Base-by-base conservation (phyloP, 176 grass and related monocot genomes). In the Lolium perenne region DNA sequence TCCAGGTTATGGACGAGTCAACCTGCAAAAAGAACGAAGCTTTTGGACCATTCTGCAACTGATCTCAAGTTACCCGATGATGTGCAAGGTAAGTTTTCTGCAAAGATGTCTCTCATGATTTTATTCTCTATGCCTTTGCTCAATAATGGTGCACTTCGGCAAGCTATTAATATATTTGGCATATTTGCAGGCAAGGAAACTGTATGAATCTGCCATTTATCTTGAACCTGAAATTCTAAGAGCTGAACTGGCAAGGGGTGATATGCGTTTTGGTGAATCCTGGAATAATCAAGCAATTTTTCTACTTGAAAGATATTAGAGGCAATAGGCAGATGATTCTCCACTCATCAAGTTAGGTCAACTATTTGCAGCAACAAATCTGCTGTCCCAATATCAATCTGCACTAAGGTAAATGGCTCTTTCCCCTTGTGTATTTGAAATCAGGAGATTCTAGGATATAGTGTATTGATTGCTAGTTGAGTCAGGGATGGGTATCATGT, bases 171-270 rank as follows among this genome's bases (percentile, higher is more conserved):
- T 72, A 26, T 74, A 2, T 50, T 58, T 56, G 15, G 10, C 29
- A 29, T 61, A 79, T 71, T 84, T 38, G 69, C 68, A 98, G 95
- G 90, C 95, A 79, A 95, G 93, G 56, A 94, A 94, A 83, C 92
- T 95, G n/a, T 98, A 95, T 80, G 93, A 95, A 93, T 93, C 91
- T 48, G 93, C 86, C 74, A 87, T 98, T 69, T 87, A 88, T 29
- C 26, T 71, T 76, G 7, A 95, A 91, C 91, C 93, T 82, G 93
- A 90, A 50, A 95, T 94, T 87, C 86, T 95, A 1, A 90, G 40
- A 41, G 40, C 40, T 46, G 45, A 89, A 77, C 74, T 95, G 89
- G 93, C 10, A 53, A 32, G 8, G 23, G 21, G 12, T 74, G 70
- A 29, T 29, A 29, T 46, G 7, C 70, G 0, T 73, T 20, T 73